Evolutionary conservation across 2,329 filamentous ascomycete species (phyloP), one percentile per base, ranked within the genome.

Genomic region (Ophiostoma novo-ulmi): DNA sequence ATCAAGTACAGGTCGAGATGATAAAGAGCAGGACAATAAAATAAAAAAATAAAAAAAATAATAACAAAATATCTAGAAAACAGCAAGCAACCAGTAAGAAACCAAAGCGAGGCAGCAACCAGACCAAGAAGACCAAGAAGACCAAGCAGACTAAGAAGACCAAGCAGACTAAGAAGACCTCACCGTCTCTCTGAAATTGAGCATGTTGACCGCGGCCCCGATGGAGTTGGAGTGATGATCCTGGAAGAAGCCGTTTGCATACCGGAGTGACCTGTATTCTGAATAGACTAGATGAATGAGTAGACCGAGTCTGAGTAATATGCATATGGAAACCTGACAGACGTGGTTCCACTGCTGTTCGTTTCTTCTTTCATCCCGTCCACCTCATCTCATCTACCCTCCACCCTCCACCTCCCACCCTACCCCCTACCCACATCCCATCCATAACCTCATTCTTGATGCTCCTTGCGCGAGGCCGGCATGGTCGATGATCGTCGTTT

Each of bases 371-470:
- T 17, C 14, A 48, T 55, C 26, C 58, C 6, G 3, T 31, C 55
- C 22, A 26, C 13, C 58, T 63, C 26, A 35, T 35, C 58, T 35
- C 58, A 63, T 20, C 52, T 22, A 8, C 58, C 4, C 26, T 7
- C 58, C 26, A 61, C 26, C 14, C n/a, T 11, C 52, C 8, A 10
- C n/a, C 20, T 7, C 13, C 44, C 3, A 48, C 20, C 44, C 52
- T 22, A 4, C 52, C 52, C 52, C 13, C 52, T 63, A 35, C 26
- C 58, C 58, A 63, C 26, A 55, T 55, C n/a, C 2, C 26, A 35
- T 35, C 13, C 48, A 35, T 63, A 63, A 63, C 58, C 58, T 63
- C 58, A 63, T 63, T 63, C 13, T 63, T 63, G 13, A 35, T 63
- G n/a, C 13, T 26, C 58, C 11, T 63, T 63, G 58, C 26, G 58